Conservation (phyloP, 2,329 filamentous ascomycete species). For the Mycosphaerella sp. region DNA sequence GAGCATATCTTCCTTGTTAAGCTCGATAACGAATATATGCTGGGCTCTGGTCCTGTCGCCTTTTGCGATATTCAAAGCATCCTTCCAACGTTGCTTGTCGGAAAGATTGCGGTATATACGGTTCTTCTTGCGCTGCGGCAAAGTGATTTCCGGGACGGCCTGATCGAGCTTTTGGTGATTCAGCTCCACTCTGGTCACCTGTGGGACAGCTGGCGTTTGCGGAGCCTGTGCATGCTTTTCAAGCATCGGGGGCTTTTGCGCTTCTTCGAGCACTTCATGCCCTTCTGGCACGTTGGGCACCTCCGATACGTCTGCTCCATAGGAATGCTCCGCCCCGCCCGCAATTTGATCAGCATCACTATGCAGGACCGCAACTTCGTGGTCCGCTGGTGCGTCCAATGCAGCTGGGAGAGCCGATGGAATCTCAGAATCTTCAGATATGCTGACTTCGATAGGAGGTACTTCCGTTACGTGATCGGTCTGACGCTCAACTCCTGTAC, state of each 20-base stretch:
- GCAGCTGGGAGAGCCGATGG: too few species aligned
- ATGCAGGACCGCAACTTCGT: too few species aligned
- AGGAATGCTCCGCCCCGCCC: too few species aligned
- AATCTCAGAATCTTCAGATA: too few species aligned
- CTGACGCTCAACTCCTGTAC: background rate
- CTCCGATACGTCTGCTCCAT: too few species aligned
- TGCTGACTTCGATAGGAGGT: background rate
- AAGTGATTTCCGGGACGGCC: background rate
- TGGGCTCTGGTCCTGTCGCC: constrained; percentile 5
- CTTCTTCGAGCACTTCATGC: background rate
- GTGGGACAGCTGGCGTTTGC: background rate
- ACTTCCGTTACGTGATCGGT: background rate
- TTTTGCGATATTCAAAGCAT: constrained; percentile 6
- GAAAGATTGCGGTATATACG: background rate
- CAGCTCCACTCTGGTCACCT: background rate
- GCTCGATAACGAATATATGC: constrained; percentile 3
- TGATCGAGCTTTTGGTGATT: background rate
- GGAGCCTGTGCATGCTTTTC: background rate
- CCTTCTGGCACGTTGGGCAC: background rate
- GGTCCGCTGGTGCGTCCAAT: too few species aligned
- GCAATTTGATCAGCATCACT: too few species aligned
- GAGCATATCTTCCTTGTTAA: constrained; percentile 14
- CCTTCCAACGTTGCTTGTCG: constrained; percentile 10
- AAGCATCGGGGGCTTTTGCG: background rate
- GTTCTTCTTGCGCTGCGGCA: constrained; percentile 1